Evolutionary conservation across 768 basidiomycete genomes (phyloP).

Genomic region (Melanogaster broomeanus): DNA sequence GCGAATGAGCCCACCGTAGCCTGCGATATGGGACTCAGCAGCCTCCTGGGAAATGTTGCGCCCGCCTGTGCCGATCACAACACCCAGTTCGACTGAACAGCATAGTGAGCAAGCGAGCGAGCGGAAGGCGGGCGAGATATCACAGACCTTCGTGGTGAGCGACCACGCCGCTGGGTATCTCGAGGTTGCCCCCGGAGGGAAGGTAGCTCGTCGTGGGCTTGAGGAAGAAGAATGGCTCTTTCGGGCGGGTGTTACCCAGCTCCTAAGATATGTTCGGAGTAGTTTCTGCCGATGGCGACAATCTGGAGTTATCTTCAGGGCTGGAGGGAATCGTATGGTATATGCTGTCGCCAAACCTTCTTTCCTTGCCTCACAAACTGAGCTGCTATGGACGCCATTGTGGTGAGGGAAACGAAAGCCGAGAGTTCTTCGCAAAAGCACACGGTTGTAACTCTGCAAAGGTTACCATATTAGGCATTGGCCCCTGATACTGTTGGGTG

Average conservation of each 20-base stretch:
- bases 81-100: constrained; percentile 86
- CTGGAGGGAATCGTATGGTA: not conserved
- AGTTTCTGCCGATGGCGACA: constrained; percentile 95
- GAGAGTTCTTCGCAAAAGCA: not conserved
- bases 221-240: constrained; percentile 97
- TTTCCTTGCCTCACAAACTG: constrained; percentile 48
- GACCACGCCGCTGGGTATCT: constrained; percentile 81
- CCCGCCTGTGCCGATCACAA: constrained; percentile 90
- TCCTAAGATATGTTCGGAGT: constrained; percentile 91
- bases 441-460: not conserved
- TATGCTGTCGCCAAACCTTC: constrained; percentile 35
- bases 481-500: not conserved
- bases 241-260: constrained; percentile 79
- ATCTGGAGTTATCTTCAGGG: constrained; percentile 49
- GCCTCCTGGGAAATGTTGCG: constrained; percentile 75
- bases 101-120: not conserved
- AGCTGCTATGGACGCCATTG: constrained; percentile 36
- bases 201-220: constrained; percentile 95
- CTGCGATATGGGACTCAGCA: constrained; percentile 81
- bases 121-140: not conserved
- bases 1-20: constrained; percentile 66
- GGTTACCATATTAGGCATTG: not conserved
- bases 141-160: constrained; percentile 90
- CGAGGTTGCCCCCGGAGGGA: constrained; percentile 71
- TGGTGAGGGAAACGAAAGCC: constrained; percentile 9